Conservation (phyloP, 1,139 yeast genomes). For the Wickerhamomyces sp. region DNA sequence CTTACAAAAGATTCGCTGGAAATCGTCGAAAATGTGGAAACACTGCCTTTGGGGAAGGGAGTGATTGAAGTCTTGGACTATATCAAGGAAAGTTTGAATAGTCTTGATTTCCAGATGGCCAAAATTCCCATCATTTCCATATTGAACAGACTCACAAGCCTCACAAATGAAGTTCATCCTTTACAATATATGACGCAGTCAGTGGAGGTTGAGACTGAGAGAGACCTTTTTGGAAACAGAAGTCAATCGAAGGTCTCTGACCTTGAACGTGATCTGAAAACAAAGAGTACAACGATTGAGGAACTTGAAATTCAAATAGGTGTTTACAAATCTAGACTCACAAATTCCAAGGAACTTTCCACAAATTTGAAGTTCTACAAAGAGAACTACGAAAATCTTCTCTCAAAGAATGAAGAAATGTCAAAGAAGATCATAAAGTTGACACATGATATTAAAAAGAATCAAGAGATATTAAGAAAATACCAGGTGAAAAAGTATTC, state of each 20-base stretch:
- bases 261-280: not conserved
- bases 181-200: too few relatives aligned
- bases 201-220: too few relatives aligned
- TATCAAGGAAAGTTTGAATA: too few relatives aligned
- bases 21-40: too few relatives aligned
- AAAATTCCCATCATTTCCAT: too few relatives aligned
- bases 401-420: conserved; percentile 5
- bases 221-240: too few relatives aligned
- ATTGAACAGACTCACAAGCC: too few relatives aligned
- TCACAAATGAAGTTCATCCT: too few relatives aligned
- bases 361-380: conserved; percentile 11
- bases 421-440: conserved; percentile 3
- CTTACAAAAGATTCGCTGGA: too few relatives aligned
- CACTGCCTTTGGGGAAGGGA: not conserved
- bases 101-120: too few relatives aligned
- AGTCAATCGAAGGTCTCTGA: not conserved
- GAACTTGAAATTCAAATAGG: conserved; percentile 35
- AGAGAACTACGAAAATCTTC: conserved; percentile 6
- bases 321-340: conserved; percentile 37
- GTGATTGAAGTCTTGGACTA: not conserved
- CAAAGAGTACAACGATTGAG: conserved; percentile 14
- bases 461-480: conserved; percentile 9
- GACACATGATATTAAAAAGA: conserved; percentile 3
- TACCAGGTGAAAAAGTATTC: conserved; percentile 10
- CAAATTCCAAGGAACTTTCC: conserved; percentile 13